Evolutionary conservation across 306 rosid species (phyloP), one percentile per base, ranked within the genome.

Genomic region (Inga oerstediana): DNA sequence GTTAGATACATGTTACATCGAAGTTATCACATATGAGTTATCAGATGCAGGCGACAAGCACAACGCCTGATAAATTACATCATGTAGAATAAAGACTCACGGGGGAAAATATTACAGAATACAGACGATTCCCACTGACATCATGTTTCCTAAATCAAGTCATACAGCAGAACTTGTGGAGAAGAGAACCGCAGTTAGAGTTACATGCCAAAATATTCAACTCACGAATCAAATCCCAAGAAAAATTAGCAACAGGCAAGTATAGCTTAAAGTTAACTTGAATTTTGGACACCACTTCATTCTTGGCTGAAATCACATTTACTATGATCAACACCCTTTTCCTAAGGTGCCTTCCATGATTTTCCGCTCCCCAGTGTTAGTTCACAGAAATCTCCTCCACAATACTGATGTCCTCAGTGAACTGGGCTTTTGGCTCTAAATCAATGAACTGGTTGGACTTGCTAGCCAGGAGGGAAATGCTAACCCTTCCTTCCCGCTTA

Each of bases 371-470:
- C 56, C 61, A 61, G 35, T 37, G 80, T 90, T 82, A 96, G 79
- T 89, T 81, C 34, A 85, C 97, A 79, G 86, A 19, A 75, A 92
- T 88, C 89, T 94, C 97, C 82, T 92, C 97, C 39, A 76, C 82
- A 7, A 45, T 77, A 77, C 82, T 79, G 54, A 89, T 79, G 49
- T 92, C 99, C 77, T 92, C 97, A 6, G 78, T 83, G 51, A 86
- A 89, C 62, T 88, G 91, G 20, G 78, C 82, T 91, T 97, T 97
- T 1, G 99, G 94, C 88, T 97, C 99, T 81, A 97, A 87, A 89
- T 97, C 97, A 46, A 97, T 97, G 95, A 94, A 97, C 95, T 94
- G 98, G 88, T 97, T 94, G 77, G 99, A 97, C 89, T 94, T 91
- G 79, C 99, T 97, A 51, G 99, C 98, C 39, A 97, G 89, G 79